Percentiles rank a stretch among this genome's conserved stretches.
These are phyloP conservation scores for Ascochyta rabiei DNA, from an alignment of 2,329 filamentous ascomycete species.

Conservation along the genomic window DNA sequence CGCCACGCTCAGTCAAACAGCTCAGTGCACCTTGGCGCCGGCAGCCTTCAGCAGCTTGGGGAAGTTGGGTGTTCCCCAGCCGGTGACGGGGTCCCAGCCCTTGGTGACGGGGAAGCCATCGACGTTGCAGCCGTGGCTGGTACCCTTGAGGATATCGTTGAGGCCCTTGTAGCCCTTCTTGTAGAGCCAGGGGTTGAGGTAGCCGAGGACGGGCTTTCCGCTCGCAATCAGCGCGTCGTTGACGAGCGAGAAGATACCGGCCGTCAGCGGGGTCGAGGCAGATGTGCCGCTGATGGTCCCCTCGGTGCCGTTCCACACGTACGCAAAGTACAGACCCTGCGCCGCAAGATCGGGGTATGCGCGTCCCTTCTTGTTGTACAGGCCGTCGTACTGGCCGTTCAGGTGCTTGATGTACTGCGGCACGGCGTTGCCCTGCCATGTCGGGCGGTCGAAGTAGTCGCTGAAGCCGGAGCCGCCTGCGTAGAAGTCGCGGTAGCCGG, in stretches of 20 bases:
- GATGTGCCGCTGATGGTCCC: constrained; percentile 57
- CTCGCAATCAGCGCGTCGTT: constrained; percentile 64
- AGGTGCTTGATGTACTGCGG: constrained; percentile 52
- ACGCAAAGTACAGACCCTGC: constrained; percentile 59
- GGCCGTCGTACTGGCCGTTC: constrained; percentile 52
- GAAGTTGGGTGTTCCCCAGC: constrained; percentile 44
- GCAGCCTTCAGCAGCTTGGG: constrained; percentile 35
- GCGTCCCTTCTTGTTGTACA: constrained; percentile 61
- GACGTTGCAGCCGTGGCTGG: constrained; percentile 47
- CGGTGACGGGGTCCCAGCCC: constrained; percentile 49
- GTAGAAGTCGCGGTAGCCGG: constrained; percentile 57
- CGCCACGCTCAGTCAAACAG: background rate
- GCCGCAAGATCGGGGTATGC: constrained; percentile 68
- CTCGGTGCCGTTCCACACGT: constrained; percentile 51
- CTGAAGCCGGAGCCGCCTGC: constrained; percentile 60
- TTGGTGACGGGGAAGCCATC: constrained; percentile 43
- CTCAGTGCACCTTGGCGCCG: constrained; percentile 22
- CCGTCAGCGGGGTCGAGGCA: constrained; percentile 64
- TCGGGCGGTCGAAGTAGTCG: constrained; percentile 55
- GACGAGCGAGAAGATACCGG: constrained; percentile 64
- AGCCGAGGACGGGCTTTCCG: constrained; percentile 60
- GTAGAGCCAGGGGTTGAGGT: constrained; percentile 68
- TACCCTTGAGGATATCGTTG: constrained; percentile 54
- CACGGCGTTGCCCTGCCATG: constrained; percentile 56
- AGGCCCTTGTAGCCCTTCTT: constrained; percentile 54